A percentile compares a stretch with the other conserved stretches of the same genome.
These are phyloP conservation scores for Hypoxylon trugodes DNA, from an alignment of 495 filamentous ascomycete genomes.

Conservation along the genomic window DNA sequence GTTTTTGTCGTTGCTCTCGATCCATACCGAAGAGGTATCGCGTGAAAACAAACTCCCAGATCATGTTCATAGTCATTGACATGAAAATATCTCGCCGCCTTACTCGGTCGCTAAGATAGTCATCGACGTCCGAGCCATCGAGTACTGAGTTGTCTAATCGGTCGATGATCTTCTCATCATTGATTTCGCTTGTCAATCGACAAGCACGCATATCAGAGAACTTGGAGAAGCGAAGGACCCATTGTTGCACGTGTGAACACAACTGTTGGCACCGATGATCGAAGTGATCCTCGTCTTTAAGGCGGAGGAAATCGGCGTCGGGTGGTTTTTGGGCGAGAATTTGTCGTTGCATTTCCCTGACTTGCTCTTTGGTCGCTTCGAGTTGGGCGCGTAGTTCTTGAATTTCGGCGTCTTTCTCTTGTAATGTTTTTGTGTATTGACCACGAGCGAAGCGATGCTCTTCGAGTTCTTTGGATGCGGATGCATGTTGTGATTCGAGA, in stretches of 20 bases:
- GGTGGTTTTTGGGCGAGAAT: slow-evolving; percentile 72
- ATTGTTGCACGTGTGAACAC: slow-evolving; percentile 92
- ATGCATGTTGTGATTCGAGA: slow-evolving; percentile 64
- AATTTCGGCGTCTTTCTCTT: slow-evolving; percentile 84
- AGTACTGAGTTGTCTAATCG: slow-evolving; percentile 92
- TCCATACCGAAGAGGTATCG: slow-evolving; percentile 99
- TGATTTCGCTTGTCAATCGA: slow-evolving; percentile 78
- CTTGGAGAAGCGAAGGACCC: slow-evolving; percentile 95
- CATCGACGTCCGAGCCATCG: slow-evolving; percentile 90
- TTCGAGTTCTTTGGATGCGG: slow-evolving; percentile 69
- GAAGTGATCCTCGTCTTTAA: slow-evolving; percentile 93
- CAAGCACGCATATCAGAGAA: slow-evolving; percentile 90
- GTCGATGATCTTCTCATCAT: slow-evolving; percentile 88
- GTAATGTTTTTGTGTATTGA: slow-evolving; percentile 69
- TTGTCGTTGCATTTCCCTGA: slow-evolving; percentile 82
- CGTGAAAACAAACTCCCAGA: slow-evolving; percentile 97
- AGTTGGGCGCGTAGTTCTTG: slow-evolving; percentile 78
- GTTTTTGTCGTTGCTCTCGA: slow-evolving; percentile 93
- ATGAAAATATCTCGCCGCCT: slow-evolving; percentile 91
- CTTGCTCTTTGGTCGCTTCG: slow-evolving; percentile 77
- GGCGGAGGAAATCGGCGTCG: slow-evolving; percentile 77
- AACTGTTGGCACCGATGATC: slow-evolving; percentile 92
- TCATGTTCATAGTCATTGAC: slow-evolving; percentile 96
- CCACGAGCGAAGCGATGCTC: slow-evolving; percentile 65
- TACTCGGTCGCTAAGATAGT: slow-evolving; percentile 84